Evolutionary conservation across 371 early-diverging fungal genomes (phyloP), one percentile per base, ranked within the genome.

Genomic region (Rhizomucor miehei): DNA sequence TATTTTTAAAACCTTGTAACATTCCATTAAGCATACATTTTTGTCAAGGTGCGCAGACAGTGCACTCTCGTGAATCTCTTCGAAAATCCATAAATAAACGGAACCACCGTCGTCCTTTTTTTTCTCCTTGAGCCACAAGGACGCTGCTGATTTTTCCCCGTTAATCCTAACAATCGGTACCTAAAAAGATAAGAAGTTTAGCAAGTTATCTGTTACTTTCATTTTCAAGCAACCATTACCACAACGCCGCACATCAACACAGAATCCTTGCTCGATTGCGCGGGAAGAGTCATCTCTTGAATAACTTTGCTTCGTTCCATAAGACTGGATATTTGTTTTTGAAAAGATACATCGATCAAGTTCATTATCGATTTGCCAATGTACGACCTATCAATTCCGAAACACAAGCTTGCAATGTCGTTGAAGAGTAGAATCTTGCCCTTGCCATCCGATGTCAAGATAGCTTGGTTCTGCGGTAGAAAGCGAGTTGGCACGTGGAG

Each of bases 41-140:
- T 45, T 23, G 47, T 68, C 61, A 5, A 68, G 34, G 37, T 52
- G 24, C n/a, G 58, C 56, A 12, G 59, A 56, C 11, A 81, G 74
- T 16, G 67, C 66, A 6, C 73, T 69, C 60, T 84, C 82, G 16
- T 70, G 74, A 34, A 86, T 85, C 48, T 84, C 85, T 54, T 87
- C 86, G 60, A 87, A 81, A n/a, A 87, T 82, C 88, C 88, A 87
- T 20, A 87, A 79, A 48, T 79, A 80, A 24, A 87, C 65, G 12
- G 54, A 50, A 19, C 75, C 61, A 1, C 81, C 83, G 13, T 57
- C 44, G 37, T 80, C 73, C 36, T 73, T 47, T 43, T 74, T 76
- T 34, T 47, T 66, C 38, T 75, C 79, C 46, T 87, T 87, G 9
- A 87, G 72, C 88, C 88, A 87, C 19, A 87, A 63, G 4, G 85